phyloP scores from a whole-genome alignment of 148 eudicot species.

The Camellia japonica region DNA sequence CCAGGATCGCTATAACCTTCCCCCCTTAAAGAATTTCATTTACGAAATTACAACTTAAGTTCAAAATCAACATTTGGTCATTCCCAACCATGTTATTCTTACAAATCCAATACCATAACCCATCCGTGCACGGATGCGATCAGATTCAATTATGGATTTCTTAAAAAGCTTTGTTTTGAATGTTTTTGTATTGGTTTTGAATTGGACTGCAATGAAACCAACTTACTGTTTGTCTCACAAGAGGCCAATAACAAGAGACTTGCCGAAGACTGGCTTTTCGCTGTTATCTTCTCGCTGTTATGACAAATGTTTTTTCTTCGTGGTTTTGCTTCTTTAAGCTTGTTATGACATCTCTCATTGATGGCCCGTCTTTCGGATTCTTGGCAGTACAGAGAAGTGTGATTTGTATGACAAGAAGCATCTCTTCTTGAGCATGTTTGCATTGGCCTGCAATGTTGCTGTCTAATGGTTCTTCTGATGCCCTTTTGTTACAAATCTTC shows the following conservation, averaged over 20 bases:
- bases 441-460: constrained; percentile 49
- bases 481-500: constrained; percentile 49
- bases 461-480: constrained; percentile 66
- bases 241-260: constrained; percentile 69
- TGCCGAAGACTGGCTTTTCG: constrained; percentile 61
- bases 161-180: too few species aligned
- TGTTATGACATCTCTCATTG: constrained; percentile 88
- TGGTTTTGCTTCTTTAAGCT: constrained; percentile 94
- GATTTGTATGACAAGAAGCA: constrained; percentile 70
- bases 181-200: background rate
- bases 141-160: too few species aligned
- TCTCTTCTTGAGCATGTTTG: constrained; percentile 80
- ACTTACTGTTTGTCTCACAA: constrained; percentile 21
- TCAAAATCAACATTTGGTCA: too few species aligned
- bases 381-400: constrained; percentile 84
- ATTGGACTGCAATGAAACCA: background rate
- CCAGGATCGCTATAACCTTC: too few species aligned
- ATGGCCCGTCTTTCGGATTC: constrained; percentile 83
- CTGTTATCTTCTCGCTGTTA: constrained; percentile 3
- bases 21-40: too few species aligned
- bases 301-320: constrained; percentile 64
- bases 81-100: too few species aligned
- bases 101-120: too few species aligned
- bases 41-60: too few species aligned
- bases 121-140: too few species aligned